Evolutionary conservation across 371 early-diverging fungal genomes (phyloP).

Genomic region (Choanephora cucurbitarum): DNA sequence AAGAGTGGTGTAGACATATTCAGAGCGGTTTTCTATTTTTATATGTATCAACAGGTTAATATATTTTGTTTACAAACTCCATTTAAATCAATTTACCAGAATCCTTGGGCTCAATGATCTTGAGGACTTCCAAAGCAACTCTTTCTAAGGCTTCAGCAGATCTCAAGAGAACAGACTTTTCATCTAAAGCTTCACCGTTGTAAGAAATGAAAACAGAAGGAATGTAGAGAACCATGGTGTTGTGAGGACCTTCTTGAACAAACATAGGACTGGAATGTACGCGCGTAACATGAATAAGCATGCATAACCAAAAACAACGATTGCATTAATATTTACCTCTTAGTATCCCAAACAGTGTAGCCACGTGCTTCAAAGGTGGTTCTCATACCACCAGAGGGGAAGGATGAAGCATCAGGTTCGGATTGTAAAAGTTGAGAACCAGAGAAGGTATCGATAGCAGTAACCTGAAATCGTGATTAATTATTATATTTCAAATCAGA

Average conservation of each 20-base stretch:
- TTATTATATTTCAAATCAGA: slow-evolving; percentile 4
- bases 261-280: slow-evolving; percentile 86
- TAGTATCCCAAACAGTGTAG: slow-evolving; percentile 98
- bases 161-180: slow-evolving; percentile 95
- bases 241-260: slow-evolving; percentile 90
- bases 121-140: slow-evolving; percentile 77
- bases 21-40: slow-evolving; percentile 45
- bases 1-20: slow-evolving; percentile 85
- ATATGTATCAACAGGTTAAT: background rate
- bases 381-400: slow-evolving; percentile 98
- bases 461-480: slow-evolving; percentile 44
- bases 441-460: slow-evolving; percentile 92
- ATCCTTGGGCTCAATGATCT: slow-evolving; percentile 67
- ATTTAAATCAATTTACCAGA: slow-evolving; percentile 32
- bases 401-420: slow-evolving; percentile 99
- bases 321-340: slow-evolving; percentile 42
- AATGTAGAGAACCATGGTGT: slow-evolving; percentile 89
- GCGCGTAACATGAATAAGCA: background rate
- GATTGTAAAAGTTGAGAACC: slow-evolving; percentile 96
- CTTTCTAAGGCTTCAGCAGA: slow-evolving; percentile 84
- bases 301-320: background rate
- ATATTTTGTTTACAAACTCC: background rate
- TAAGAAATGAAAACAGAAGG: slow-evolving; percentile 98
- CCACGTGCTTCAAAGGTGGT: slow-evolving; percentile 98
- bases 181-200: slow-evolving; percentile 98